Conservation (phyloP, 164 flowering plant species). For the grape (Vitis vinifera) region ASM3070453v1 NC_081823.1:10735001-10735500, state of each 20-base stretch:
- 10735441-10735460: conserved; percentile 46
- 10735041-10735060: conserved; percentile 87
- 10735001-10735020: conserved; percentile 81
- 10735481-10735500: conserved; percentile 83
- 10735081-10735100: conserved; percentile 93
- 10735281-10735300: conserved; percentile 46
- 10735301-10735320: conserved; percentile 37
- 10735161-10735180: conserved; percentile 82
- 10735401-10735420: conserved; percentile 19
- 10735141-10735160: conserved; percentile 88
- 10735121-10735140: conserved; percentile 74
- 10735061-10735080: conserved; percentile 69
- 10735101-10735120: conserved; percentile 86
- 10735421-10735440: conserved; percentile 13
- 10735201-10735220: conserved; percentile 90
- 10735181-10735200: conserved; percentile 88
- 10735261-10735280: conserved; percentile 78
- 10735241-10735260: conserved; percentile 71
- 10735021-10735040: conserved; percentile 82
- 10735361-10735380: conserved; percentile 51
- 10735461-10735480: conserved; percentile 78
- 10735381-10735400: conserved; percentile 41
- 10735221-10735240: conserved; percentile 77
- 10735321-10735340: conserved; percentile 46
- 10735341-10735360: conserved; percentile 45